A percentile compares a stretch with the other conserved stretches of the same genome.
Evolutionary conservation across 2,329 filamentous ascomycete genomes (phyloP).

Genomic region (Elsinoe necatrix): DNA sequence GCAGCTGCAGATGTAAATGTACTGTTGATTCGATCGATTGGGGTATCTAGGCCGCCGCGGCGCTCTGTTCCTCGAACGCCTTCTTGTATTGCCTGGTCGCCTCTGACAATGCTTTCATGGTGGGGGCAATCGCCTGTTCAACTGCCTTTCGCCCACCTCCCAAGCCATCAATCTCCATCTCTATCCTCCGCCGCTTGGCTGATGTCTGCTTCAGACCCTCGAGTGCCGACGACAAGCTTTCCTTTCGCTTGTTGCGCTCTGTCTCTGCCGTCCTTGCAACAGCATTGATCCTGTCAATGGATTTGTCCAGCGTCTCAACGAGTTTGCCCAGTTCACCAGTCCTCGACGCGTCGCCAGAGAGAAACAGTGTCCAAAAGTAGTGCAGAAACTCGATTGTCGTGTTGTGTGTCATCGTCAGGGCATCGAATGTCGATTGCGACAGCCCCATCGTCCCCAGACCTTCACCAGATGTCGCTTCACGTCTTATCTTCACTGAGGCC

Average conservation of each 20-base stretch:
- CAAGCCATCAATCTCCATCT: conserved; percentile 57
- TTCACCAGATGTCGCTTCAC: conserved; percentile 21
- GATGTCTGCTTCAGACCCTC: conserved; percentile 63
- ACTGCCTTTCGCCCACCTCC: conserved; percentile 71
- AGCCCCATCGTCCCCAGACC: conserved; percentile 26
- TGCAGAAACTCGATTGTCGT: conserved; percentile 94
- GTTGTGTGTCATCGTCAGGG: conserved; percentile 69
- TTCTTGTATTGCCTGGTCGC: conserved; percentile 64
- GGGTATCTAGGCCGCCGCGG: conserved; percentile 15
- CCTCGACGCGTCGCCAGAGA: conserved; percentile 72
- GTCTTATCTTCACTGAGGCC: conserved; percentile 51
- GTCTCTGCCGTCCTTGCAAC: conserved; percentile 73
- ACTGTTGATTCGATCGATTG: not conserved
- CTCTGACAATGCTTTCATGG: conserved; percentile 59
- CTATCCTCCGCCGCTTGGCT: conserved; percentile 56
- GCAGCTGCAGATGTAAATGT: not conserved
- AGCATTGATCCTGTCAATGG: conserved; percentile 67
- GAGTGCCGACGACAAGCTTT: conserved; percentile 59
- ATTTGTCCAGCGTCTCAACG: conserved; percentile 70
- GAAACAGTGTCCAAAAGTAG: conserved; percentile 90
- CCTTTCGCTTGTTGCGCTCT: conserved; percentile 59
- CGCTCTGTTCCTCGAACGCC: conserved; percentile 54
- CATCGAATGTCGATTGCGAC: conserved; percentile 47
- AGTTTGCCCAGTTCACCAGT: conserved; percentile 73
- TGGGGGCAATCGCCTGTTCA: conserved; percentile 65